Evolutionary conservation across 495 filamentous ascomycete species (phyloP).

Genomic region (Talaromyces liani): DNA sequence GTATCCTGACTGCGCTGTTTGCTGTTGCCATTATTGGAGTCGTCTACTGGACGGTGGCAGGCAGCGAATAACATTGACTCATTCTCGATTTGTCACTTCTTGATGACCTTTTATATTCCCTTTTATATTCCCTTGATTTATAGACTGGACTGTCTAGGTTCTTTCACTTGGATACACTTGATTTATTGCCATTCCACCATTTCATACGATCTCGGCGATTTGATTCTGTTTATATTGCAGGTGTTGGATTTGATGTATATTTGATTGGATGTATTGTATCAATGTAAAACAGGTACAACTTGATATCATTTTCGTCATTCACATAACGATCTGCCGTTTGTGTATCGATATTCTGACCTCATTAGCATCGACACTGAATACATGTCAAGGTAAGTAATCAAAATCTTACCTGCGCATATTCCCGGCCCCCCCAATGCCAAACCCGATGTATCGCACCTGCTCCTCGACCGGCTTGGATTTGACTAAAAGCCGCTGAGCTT

Average conservation of each 20-base stretch:
- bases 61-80: neutral
- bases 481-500: neutral
- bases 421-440: slow-evolving; percentile 34
- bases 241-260: neutral
- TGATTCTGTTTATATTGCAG: neutral
- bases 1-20: slow-evolving; percentile 47
- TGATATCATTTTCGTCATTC: neutral
- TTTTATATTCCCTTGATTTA: neutral
- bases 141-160: neutral
- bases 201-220: neutral
- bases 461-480: neutral
- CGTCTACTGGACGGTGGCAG: slow-evolving; percentile 20
- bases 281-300: neutral
- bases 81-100: neutral
- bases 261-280: neutral
- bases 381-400: neutral
- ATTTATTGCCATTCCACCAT: neutral
- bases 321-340: neutral
- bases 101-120: neutral
- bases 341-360: neutral
- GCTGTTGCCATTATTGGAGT: slow-evolving; percentile 31
- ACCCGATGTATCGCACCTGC: slow-evolving; percentile 26
- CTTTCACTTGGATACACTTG: neutral
- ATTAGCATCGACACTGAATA: neutral
- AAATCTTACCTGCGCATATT: slow-evolving; percentile 27